Evolutionary conservation across 495 filamentous ascomycete species (phyloP), one percentile per base, ranked within the genome.

Genomic region (Zalerion maritima): DNA sequence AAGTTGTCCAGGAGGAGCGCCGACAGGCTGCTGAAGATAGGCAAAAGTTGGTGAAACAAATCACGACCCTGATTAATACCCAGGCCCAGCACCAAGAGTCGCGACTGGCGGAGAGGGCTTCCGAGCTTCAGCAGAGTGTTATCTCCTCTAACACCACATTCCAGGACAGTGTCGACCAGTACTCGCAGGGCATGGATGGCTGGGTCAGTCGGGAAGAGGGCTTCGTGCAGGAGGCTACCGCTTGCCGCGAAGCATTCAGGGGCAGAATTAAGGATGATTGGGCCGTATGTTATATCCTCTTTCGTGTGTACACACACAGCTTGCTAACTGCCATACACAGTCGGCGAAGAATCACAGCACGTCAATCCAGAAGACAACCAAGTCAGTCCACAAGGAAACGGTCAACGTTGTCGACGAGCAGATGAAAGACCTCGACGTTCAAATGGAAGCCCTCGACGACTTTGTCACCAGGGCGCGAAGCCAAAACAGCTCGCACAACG

Each of bases 311-410:
- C 1, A 11, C n/a, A 15, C 18, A 21, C 17, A 22, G 29, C 34
- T 37, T 44, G 40, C 54, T 57, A 45, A 54, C 31, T 38, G 3
- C 32, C 6, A 12, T 14, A 13, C 40, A 9, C 26, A 89, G 80
- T 46, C 54, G 8, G 82, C 86, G 15, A 80, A 86, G 36, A 67
- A 78, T 37, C 78, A 83, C 40, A 87, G 81, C 38, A 67, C 55
- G 1, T 74, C 79, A 2, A 84, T 96, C 36, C 78, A 83, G 37
- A 64, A 65, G 2, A 75, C 79, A 0, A 91, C 86, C 1, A 76
- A 79, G 31, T 80, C 82, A 0, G 83, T 96, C 6, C 84, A 96
- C 36, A 77, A 81, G n/a, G 78, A 92, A 52, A 92, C 86, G 0
- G 71, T 93, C 12, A 74, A 73, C 1, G 89, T 92, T 40, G 87